Conservation (phyloP, 805 yeast species). For the Kuraishia ogatae region DNA sequence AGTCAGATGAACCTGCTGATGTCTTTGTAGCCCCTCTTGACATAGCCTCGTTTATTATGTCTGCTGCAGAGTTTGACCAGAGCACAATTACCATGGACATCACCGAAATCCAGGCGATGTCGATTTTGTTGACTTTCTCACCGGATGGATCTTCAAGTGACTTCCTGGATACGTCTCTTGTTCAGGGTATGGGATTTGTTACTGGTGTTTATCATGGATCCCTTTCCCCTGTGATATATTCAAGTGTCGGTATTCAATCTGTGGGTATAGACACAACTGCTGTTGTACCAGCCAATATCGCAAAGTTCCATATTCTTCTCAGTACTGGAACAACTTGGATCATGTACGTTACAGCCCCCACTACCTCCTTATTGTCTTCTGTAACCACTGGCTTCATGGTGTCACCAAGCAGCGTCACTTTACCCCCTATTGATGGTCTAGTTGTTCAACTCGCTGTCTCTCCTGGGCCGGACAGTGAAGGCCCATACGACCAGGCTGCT, state of each 20-base stretch:
- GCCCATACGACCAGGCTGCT: constrained; percentile 54
- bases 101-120: constrained; percentile 38
- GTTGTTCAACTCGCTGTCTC: constrained; percentile 46
- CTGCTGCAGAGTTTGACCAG: constrained; percentile 39
- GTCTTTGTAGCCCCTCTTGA: constrained; percentile 56
- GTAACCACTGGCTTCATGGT: constrained; percentile 25
- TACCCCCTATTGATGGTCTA: constrained; percentile 22
- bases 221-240: constrained; percentile 34
- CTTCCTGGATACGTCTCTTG: constrained; percentile 38
- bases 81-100: constrained; percentile 32
- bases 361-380: constrained; percentile 14
- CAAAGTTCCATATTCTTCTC: constrained; percentile 31
- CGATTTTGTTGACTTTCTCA: constrained; percentile 37
- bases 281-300: constrained; percentile 18
- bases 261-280: constrained; percentile 26
- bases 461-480: constrained; percentile 25
- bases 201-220: constrained; percentile 42
- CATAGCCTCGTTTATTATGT: constrained; percentile 45
- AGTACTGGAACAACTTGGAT: constrained; percentile 39
- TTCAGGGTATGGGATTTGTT: constrained; percentile 53
- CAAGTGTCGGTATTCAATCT: constrained; percentile 35
- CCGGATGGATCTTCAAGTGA: constrained; percentile 22
- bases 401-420: constrained; percentile 25
- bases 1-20: constrained; percentile 26
- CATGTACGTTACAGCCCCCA: constrained; percentile 36